Base-by-base conservation (phyloP, 139 green algal genomes). In the Asterochloris sp. region DNA sequence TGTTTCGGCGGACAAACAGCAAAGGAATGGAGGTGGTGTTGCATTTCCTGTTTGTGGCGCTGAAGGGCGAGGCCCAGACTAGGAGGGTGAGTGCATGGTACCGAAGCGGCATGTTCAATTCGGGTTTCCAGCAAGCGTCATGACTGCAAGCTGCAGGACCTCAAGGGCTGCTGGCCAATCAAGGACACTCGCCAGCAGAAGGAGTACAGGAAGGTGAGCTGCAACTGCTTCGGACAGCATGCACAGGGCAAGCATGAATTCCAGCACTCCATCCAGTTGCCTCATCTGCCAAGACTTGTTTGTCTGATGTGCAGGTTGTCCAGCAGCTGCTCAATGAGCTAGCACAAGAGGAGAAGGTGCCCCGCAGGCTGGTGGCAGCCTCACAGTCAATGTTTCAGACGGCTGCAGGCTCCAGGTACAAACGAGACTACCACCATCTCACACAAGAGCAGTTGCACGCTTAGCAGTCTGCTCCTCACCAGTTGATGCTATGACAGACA, bases 141-240 rank as follows among this genome's bases (percentile, higher is more conserved):
- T 71, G 66, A 21, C 66, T 71, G 19, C 17, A 17, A 54, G 21
- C n/a, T 80, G 23, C 61, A 80, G 76, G 76, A 80, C 23, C 68
- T 80, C 60, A 80, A 80, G 38, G 76, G 60, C 61, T 21, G 67
- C 11, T 80, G 76, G 76, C 76, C 76, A 28, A 69, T 80, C 76
- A 68, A 69, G 28, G 76, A 80, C 24, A 69, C 76, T 11, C n/a
- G 60, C 14, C 76, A 80, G 61, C 76, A 80, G 47, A 80, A n/a
- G 24, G 60, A 80, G 23, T 80, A 69, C n/a, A 61, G 76, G 13
- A 80, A 80, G 76, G 76, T 80, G 60, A 23, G 11, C 16, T 13
- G 23, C 23, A 47, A 54, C 2, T 54, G 38, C 38, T 54, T 54
- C 38, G 6, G 38, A 6, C 38, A 54, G 38, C 38, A 54, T 54